phyloP scores from a whole-genome alignment of 2,329 filamentous ascomycete genomes.

The Geosmithia putterillii region DNA sequence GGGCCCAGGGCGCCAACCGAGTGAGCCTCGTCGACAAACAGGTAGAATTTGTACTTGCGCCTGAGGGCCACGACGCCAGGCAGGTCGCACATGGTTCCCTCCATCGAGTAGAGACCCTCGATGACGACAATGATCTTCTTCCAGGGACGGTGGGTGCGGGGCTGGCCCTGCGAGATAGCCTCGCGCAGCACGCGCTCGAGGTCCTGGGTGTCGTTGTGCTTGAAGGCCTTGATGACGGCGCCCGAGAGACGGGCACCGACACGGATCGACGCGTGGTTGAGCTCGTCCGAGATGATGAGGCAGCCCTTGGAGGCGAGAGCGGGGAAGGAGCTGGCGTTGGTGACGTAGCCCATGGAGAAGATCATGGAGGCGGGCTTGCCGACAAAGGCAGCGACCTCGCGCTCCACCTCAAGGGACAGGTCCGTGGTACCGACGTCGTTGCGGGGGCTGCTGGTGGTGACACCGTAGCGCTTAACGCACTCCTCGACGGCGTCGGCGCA shows the following conservation, averaged over 20 bases:
- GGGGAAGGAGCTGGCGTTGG: conserved; percentile 86
- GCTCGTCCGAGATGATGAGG: conserved; percentile 88
- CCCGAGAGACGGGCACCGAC: conserved; percentile 89
- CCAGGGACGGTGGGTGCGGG: conserved; percentile 96
- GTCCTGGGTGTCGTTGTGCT: conserved; percentile 90
- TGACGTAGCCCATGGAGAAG: conserved; percentile 98
- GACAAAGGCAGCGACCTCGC: conserved; percentile 78
- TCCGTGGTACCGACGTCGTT: conserved; percentile 80
- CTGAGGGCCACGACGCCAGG: conserved; percentile 79
- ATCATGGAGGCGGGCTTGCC: conserved; percentile 93
- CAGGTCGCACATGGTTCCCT: conserved; percentile 97
- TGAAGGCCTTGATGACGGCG: conserved; percentile 91
- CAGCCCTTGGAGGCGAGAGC: conserved; percentile 87
- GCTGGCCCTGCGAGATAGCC: conserved; percentile 90
- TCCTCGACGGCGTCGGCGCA: conserved; percentile 91
- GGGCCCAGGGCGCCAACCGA: conserved; percentile 89
- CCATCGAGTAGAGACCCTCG: conserved; percentile 98
- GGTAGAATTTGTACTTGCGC: conserved; percentile 91
- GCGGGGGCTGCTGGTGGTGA: conserved; percentile 71
- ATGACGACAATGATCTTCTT: conserved; percentile 97
- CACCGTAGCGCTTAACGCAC: conserved; percentile 70
- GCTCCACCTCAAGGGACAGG: conserved; percentile 78
- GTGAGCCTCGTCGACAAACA: conserved; percentile 95
- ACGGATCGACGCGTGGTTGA: conserved; percentile 96
- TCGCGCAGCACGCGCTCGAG: conserved; percentile 81